Evolutionary conservation across 2,329 filamentous ascomycete species (phyloP).

Genomic region (Fusarium cyanostomum): DNA sequence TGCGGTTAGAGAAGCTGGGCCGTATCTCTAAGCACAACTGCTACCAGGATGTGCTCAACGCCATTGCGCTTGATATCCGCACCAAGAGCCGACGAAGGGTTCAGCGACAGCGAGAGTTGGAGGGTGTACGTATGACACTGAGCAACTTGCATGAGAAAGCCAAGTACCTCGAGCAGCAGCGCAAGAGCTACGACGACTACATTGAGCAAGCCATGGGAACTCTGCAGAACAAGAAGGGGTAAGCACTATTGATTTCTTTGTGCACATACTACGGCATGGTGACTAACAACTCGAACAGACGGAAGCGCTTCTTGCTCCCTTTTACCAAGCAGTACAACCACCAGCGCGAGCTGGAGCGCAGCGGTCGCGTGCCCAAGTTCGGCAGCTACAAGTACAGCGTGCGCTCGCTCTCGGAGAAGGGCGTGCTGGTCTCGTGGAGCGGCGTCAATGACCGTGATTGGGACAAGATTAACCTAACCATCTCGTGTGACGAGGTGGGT

Average conservation of each 20-base stretch:
- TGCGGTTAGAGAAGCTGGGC: constrained; percentile 85
- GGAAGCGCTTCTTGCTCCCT: constrained; percentile 92
- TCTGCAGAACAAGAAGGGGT: constrained; percentile 94
- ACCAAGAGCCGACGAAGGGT: constrained; percentile 95
- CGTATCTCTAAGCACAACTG: constrained; percentile 90
- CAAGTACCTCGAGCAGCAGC: constrained; percentile 90
- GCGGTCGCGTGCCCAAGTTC: constrained; percentile 94
- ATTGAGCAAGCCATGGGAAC: constrained; percentile 99
- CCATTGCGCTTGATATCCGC: constrained; percentile 94
- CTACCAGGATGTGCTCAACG: constrained; percentile 98
- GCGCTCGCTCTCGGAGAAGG: constrained; percentile 88
- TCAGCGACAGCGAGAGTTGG: constrained; percentile 89
- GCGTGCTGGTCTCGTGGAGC: constrained; percentile 91
- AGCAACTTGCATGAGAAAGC: constrained; percentile 85
- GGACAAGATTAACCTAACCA: constrained; percentile 93
- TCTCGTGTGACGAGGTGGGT: constrained; percentile 92
- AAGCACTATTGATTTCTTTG: constrained; percentile 46
- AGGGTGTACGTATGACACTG: constrained; percentile 81
- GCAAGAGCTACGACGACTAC: constrained; percentile 98
- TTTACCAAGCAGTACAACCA: constrained; percentile 99
- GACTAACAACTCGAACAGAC: constrained; percentile 59
- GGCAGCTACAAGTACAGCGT: constrained; percentile 98
- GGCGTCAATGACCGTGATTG: constrained; percentile 85
- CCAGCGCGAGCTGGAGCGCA: constrained; percentile 91
- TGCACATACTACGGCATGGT: background rate